Evolutionary conservation across 2,329 filamentous ascomycete genomes (phyloP).

Genomic region (Didymellaceae sp.): DNA sequence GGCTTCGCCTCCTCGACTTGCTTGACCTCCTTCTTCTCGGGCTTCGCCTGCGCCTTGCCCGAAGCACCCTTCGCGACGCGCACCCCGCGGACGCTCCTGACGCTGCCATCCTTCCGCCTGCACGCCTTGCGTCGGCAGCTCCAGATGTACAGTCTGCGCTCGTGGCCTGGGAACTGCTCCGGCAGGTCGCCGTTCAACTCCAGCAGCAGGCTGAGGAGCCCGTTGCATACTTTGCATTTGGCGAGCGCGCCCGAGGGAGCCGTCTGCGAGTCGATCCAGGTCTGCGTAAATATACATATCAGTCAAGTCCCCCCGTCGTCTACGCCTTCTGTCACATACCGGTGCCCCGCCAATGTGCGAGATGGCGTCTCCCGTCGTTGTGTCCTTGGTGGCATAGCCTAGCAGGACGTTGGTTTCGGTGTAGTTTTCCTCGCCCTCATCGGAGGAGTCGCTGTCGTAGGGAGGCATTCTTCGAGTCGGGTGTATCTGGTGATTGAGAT

Average conservation of each 20-base stretch:
- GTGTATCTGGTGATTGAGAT: neutral
- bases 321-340: conserved; percentile 61
- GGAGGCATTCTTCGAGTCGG: conserved; percentile 70
- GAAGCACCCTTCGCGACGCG: conserved; percentile 56
- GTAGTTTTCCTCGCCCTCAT: conserved; percentile 68
- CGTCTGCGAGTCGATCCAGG: conserved; percentile 78
- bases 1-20: conserved; percentile 44
- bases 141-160: conserved; percentile 87
- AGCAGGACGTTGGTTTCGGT: conserved; percentile 87
- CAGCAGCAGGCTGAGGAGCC: conserved; percentile 81
- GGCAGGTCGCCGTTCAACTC: conserved; percentile 92
- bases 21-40: conserved; percentile 28
- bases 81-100: conserved; percentile 76
- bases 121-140: conserved; percentile 80
- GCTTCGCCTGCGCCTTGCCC: conserved; percentile 28
- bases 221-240: conserved; percentile 86
- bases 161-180: conserved; percentile 83
- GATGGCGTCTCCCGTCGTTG: conserved; percentile 79
- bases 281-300: conserved; percentile 54
- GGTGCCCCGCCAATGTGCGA: conserved; percentile 88
- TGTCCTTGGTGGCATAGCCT: conserved; percentile 83
- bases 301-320: neutral
- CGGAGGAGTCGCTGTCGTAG: conserved; percentile 88
- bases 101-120: conserved; percentile 79
- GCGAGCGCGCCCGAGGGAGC: conserved; percentile 78